phyloP scores from a whole-genome alignment of 2,329 filamentous ascomycete species.

The Chaetomiaceae sp. region DNA sequence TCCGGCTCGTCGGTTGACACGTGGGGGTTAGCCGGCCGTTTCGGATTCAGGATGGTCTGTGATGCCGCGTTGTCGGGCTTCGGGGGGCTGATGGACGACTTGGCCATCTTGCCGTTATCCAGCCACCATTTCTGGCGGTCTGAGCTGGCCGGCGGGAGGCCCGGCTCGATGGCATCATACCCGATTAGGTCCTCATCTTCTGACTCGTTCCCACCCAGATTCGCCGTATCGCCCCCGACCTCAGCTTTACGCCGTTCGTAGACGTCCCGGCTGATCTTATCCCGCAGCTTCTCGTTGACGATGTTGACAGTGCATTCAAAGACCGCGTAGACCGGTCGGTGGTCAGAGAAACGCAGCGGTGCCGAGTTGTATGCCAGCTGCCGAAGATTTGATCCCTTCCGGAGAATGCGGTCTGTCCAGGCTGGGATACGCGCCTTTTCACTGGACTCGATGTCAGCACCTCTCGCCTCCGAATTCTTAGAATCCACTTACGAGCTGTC shows the following conservation, averaged over 20 bases:
- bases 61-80: constrained; percentile 41
- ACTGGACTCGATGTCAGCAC: constrained; percentile 41
- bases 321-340: constrained; percentile 87
- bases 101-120: constrained; percentile 67
- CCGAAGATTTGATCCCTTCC: constrained; percentile 76
- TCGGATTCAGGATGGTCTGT: constrained; percentile 63
- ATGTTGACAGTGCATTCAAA: constrained; percentile 82
- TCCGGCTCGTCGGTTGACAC: constrained; percentile 68
- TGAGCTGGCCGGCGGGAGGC: constrained; percentile 63
- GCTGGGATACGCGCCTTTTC: constrained; percentile 94
- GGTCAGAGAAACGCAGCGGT: constrained; percentile 84
- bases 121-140: constrained; percentile 68
- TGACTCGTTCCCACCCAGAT: constrained; percentile 51
- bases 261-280: constrained; percentile 66
- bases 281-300: constrained; percentile 68
- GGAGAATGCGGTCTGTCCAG: constrained; percentile 92
- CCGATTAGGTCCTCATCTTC: constrained; percentile 78
- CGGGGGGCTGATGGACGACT: constrained; percentile 66
- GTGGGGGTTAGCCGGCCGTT: constrained; percentile 78
- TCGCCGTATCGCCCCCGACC: constrained; percentile 59
- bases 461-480: not conserved
- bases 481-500: constrained; percentile 69
- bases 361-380: constrained; percentile 81
- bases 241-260: constrained; percentile 66
- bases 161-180: constrained; percentile 78